These are phyloP conservation scores for Flaveria robusta DNA, from an alignment of 129 eudicot species.

Conservation along the genomic window DNA sequence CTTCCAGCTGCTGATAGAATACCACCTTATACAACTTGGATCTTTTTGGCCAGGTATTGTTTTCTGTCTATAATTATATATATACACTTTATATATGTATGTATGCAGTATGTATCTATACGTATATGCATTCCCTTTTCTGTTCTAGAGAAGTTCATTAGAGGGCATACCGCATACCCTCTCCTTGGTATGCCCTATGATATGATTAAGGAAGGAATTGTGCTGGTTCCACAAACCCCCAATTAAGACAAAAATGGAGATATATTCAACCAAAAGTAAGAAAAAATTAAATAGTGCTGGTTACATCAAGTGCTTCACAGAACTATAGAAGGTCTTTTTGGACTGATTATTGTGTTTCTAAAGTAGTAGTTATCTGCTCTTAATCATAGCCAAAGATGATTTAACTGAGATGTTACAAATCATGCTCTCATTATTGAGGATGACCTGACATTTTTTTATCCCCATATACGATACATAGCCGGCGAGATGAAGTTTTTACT, in stretches of 20 bases:
- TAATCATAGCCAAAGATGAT: slow-evolving; percentile 8
- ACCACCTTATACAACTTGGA: slow-evolving; percentile 92
- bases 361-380: slow-evolving; percentile 6
- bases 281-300: background rate
- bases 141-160: background rate
- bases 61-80: background rate
- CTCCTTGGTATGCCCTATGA: background rate
- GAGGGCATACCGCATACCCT: slow-evolving; percentile 8
- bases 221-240: background rate
- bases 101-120: background rate
- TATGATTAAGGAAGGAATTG: slow-evolving; percentile 1
- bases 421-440: background rate
- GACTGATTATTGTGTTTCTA: slow-evolving; percentile 5
- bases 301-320: slow-evolving; percentile 2
- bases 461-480: slow-evolving; percentile 8
- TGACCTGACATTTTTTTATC: background rate
- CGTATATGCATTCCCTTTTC: background rate
- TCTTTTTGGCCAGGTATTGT: slow-evolving; percentile 65
- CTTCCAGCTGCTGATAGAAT: slow-evolving; percentile 67
- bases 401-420: slow-evolving; percentile 11
- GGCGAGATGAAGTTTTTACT: background rate
- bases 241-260: background rate
- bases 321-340: background rate
- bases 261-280: background rate
- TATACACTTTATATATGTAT: too few species aligned